Evolutionary conservation across 75 land plant genomes (phyloP).

Genomic region (Pinus taeda): DNA sequence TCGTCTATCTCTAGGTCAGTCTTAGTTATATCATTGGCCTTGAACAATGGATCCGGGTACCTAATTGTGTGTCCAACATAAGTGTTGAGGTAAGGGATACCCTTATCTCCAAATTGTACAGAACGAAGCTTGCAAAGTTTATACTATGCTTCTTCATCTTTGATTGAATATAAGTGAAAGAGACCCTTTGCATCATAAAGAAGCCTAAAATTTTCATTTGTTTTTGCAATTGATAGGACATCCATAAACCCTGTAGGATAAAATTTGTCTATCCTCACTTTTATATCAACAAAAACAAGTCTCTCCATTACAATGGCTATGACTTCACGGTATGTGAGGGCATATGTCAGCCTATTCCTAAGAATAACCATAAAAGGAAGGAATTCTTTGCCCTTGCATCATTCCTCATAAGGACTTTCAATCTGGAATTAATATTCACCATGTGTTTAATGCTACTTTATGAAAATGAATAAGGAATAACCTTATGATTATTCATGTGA

Average conservation of each 20-base stretch:
- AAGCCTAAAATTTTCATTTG: too few species aligned
- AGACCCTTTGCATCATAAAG: not conserved
- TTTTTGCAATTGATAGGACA: too few species aligned
- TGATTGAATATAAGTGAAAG: constrained; percentile 52
- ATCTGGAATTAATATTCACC: constrained; percentile 12
- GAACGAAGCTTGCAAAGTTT: constrained; percentile 11
- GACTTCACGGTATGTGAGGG: constrained; percentile 83
- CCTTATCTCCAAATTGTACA: constrained; percentile 15
- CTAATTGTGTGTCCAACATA: constrained; percentile 66
- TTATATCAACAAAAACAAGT: constrained; percentile 72
- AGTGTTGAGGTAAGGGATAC: constrained; percentile 83
- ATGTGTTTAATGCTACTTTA: too few species aligned
- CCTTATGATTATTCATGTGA: too few species aligned
- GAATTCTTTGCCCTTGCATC: too few species aligned
- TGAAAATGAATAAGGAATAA: too few species aligned
- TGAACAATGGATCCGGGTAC: constrained; percentile 22
- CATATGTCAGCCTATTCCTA: constrained; percentile 77
- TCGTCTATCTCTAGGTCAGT: too few species aligned
- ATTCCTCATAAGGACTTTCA: too few species aligned
- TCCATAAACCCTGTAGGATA: too few species aligned
- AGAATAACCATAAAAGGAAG: too few species aligned
- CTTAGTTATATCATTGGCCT: too few species aligned
- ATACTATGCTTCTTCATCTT: constrained; percentile 66
- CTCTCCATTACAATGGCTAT: constrained; percentile 79
- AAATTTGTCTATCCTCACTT: not conserved